Percentiles rank a stretch among this genome's conserved stretches.
Conservation (phyloP, 768 basidiomycete species). For the Agrocybe chaxingu region DNA sequence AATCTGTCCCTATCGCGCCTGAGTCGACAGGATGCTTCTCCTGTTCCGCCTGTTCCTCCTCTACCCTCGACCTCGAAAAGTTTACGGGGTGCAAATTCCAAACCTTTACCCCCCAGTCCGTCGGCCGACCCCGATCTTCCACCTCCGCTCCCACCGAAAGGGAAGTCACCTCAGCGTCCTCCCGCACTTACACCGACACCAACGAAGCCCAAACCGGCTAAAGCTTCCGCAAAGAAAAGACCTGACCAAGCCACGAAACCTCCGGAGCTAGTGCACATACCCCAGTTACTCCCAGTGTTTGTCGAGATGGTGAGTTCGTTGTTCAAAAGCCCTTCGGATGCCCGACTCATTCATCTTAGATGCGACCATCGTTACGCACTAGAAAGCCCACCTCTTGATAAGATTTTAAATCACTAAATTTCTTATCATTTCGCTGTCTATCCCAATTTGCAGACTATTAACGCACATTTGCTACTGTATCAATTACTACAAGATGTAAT, state of each 20-base stretch:
- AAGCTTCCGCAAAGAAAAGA: constrained; percentile 37
- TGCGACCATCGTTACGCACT: constrained; percentile 39
- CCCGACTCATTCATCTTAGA: constrained; percentile 21
- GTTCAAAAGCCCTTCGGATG: too few relatives aligned
- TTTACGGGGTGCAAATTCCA: constrained; percentile 28
- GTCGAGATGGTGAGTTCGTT: constrained; percentile 75
- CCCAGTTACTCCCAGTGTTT: constrained; percentile 84
- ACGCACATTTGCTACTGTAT: neutral
- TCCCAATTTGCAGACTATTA: too few relatives aligned
- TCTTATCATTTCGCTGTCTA: too few relatives aligned
- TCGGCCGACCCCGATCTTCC: constrained; percentile 1
- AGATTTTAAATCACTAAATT: too few relatives aligned
- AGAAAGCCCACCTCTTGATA: constrained; percentile 1
- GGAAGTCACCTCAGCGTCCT: neutral
- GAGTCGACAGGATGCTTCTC: constrained; percentile 31
- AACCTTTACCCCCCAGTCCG: constrained; percentile 39
- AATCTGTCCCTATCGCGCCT: constrained; percentile 20
- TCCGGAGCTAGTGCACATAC: constrained; percentile 76
- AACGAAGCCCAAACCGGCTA: neutral
- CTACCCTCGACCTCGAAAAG: constrained; percentile 31
- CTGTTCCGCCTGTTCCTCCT: constrained; percentile 41
- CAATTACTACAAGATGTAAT: neutral
- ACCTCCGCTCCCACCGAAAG: constrained; percentile 15
- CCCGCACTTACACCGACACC: neutral
- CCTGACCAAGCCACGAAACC: constrained; percentile 47